These are phyloP conservation scores for Lichtheimia ornata DNA, from an alignment of 371 early-diverging fungal species.

Conservation along the genomic window DNA sequence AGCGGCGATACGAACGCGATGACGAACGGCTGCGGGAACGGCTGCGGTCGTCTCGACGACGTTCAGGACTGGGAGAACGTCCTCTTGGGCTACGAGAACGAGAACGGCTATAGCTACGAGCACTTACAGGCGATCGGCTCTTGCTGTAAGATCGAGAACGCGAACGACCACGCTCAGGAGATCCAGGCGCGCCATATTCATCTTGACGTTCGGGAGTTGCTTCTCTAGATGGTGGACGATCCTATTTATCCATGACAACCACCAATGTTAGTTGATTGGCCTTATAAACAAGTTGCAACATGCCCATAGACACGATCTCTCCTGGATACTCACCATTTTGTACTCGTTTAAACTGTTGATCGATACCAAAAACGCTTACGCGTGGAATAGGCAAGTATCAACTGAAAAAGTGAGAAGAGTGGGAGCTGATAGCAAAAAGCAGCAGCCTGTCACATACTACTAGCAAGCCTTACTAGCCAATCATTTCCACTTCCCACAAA, in stretches of 20 bases:
- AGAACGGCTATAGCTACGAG: conserved; percentile 19
- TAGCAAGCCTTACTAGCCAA: background rate
- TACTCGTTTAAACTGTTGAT: background rate
- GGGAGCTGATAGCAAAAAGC: conserved; percentile 1
- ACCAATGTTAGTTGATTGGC: too few relatives aligned
- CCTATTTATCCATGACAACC: background rate
- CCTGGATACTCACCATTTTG: background rate
- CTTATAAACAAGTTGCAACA: too few relatives aligned
- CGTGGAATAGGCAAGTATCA: background rate
- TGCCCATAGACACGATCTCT: too few relatives aligned
- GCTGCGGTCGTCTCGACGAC: conserved; percentile 13
- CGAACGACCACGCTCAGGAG: conserved; percentile 5
- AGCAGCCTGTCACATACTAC: background rate
- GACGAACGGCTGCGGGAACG: conserved; percentile 30
- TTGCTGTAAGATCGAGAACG: conserved; percentile 13
- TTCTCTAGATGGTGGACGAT: background rate
- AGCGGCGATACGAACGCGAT: conserved; percentile 35
- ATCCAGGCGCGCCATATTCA: background rate
- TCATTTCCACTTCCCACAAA: background rate
- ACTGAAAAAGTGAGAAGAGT: conserved; percentile 1
- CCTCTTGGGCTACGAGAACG: conserved; percentile 26
- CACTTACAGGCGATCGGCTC: conserved; percentile 13
- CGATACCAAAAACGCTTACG: background rate
- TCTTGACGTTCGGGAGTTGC: conserved; percentile 1
- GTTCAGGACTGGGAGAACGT: conserved; percentile 24